Conservation (phyloP, 352 stramenopile species). For the Phytophthora lateralis region DNA sequence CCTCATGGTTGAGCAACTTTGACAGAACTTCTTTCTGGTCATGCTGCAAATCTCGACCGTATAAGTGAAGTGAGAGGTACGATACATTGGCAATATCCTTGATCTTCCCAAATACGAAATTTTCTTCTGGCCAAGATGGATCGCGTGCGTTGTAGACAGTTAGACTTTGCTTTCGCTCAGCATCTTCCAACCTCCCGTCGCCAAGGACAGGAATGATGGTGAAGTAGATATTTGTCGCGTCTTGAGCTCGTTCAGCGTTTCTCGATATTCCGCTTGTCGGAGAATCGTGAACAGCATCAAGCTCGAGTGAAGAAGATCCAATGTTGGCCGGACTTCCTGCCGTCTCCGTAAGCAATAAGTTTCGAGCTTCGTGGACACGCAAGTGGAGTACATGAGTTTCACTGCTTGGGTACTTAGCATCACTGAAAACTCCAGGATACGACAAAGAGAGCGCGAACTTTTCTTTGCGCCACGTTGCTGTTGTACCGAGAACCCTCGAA, state of each 20-base stretch:
- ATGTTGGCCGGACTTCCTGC: conserved; percentile 2
- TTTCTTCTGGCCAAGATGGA: conserved; percentile 63
- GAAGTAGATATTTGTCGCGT: conserved; percentile 63
- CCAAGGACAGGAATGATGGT: conserved; percentile 64
- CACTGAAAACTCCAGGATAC: conserved; percentile 71
- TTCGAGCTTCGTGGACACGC: conserved; percentile 46
- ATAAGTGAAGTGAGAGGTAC: conserved; percentile 73
- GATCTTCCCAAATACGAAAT: conserved; percentile 68
- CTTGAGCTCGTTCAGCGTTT: conserved; percentile 15
- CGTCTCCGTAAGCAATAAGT: conserved; percentile 37
- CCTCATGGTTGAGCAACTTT: conserved; percentile 39
- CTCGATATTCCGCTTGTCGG: conserved; percentile 9
- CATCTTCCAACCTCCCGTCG: conserved; percentile 45
- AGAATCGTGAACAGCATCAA: conserved; percentile 2
- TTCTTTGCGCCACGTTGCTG: conserved; percentile 60
- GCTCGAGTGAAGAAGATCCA: conserved; percentile 5
- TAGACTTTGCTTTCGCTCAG: conserved; percentile 60
- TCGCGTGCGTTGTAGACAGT: conserved; percentile 69
- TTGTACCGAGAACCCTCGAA: conserved; percentile 20
- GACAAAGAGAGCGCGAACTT: conserved; percentile 65
- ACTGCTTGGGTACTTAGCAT: conserved; percentile 31
- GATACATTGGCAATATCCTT: conserved; percentile 59
- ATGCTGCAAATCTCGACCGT: conserved; percentile 54
- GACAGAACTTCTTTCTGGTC: conserved; percentile 39
- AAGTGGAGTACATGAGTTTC: conserved; percentile 53